Evolutionary conservation across 495 filamentous ascomycete genomes (phyloP).

Genomic region (Podospora pseudopauciseta): DNA sequence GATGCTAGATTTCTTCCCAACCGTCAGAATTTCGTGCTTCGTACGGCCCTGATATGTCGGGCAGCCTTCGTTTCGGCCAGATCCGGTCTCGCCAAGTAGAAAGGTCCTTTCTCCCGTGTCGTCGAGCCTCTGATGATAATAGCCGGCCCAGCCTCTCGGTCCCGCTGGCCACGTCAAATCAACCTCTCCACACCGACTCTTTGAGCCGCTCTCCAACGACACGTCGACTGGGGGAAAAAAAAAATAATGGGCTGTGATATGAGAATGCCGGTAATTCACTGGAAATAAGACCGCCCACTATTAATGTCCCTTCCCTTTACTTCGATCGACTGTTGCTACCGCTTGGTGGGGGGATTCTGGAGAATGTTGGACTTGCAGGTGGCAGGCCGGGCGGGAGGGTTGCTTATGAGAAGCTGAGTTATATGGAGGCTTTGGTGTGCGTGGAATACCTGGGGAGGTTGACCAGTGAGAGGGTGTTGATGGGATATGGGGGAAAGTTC

Average conservation of each 20-base stretch:
- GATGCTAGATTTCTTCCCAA: constrained; percentile 4
- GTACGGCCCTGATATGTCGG: not conserved
- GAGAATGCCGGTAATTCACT: constrained; percentile 19
- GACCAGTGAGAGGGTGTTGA: not conserved
- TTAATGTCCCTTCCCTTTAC: constrained; percentile 1
- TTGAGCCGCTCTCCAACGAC: constrained; percentile 28
- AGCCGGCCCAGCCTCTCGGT: constrained; percentile 31
- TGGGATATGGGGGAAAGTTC: not conserved
- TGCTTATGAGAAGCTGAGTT: constrained; percentile 22
- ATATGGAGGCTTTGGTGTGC: not conserved
- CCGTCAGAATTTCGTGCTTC: not conserved
- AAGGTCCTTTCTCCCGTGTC: constrained; percentile 17
- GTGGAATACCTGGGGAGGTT: not conserved
- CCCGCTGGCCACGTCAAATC: constrained; percentile 28
- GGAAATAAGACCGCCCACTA: constrained; percentile 14
- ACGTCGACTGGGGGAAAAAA: not conserved
- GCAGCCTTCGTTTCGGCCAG: constrained; percentile 6
- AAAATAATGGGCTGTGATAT: constrained; percentile 29
- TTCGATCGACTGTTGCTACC: constrained; percentile 5
- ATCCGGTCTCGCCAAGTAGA: constrained; percentile 15
- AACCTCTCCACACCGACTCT: constrained; percentile 21
- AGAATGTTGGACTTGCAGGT: constrained; percentile 6
- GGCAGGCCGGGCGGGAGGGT: constrained; percentile 6
- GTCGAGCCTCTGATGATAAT: constrained; percentile 23
- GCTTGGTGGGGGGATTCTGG: constrained; percentile 3